phyloP scores from a whole-genome alignment of 2,329 filamentous ascomycete species.

The Ceratocystis alfenasii region DNA sequence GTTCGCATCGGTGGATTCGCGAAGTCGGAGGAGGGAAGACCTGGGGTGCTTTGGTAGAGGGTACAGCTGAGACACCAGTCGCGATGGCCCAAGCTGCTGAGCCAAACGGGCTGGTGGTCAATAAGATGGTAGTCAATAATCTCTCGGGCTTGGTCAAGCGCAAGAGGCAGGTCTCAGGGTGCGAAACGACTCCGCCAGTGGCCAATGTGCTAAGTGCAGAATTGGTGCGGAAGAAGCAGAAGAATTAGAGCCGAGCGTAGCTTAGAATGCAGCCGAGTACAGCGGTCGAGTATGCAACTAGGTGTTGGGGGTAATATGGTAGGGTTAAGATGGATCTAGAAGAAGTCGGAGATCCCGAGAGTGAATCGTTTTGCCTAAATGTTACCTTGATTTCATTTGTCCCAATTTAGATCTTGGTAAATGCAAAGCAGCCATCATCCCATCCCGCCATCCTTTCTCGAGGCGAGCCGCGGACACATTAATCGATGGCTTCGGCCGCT shows the following conservation, averaged over 20 bases:
- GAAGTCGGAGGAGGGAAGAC: constrained; percentile 41
- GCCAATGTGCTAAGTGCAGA: constrained; percentile 40
- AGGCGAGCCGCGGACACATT: neutral
- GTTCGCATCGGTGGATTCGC: constrained; percentile 57
- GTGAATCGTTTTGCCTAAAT: neutral
- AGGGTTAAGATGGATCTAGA: neutral
- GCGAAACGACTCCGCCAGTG: constrained; percentile 20
- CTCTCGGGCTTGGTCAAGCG: constrained; percentile 39
- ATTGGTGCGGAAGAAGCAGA: constrained; percentile 47
- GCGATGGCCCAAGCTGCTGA: constrained; percentile 14
- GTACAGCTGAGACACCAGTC: constrained; percentile 18
- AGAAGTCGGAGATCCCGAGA: neutral
- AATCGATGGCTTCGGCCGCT: neutral
- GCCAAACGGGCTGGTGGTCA: constrained; percentile 2
- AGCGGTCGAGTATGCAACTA: neutral
- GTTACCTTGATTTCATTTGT: neutral
- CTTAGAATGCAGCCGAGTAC: neutral
- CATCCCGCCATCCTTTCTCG: neutral
- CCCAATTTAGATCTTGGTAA: neutral
- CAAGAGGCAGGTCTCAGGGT: constrained; percentile 28
- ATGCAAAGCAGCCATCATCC: neutral
- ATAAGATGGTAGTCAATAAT: constrained; percentile 33
- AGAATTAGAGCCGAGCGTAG: constrained; percentile 26
- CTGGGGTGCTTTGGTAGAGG: constrained; percentile 16
- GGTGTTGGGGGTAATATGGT: neutral